Base-by-base conservation (phyloP, 768 basidiomycete species). In the Pulveroboletus sp. region DNA sequence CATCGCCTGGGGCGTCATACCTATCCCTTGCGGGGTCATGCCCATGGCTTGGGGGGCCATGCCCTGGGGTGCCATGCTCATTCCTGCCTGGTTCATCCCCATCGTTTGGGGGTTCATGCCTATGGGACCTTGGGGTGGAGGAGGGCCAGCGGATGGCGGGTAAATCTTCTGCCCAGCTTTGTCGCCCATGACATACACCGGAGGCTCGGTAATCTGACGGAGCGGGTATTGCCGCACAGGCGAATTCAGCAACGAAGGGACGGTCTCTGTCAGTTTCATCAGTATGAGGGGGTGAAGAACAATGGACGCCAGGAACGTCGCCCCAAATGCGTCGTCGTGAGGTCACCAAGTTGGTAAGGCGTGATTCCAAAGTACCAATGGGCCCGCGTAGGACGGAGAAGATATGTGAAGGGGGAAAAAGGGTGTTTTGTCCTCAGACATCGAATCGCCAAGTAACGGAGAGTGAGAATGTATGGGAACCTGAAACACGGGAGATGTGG, bases 191-290 rank as follows among this genome's bases (percentile, higher is more conserved):
- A 92, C 83, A 61, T 73, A 91, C 14, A 89, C 72, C 3, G 79
- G 56, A 1, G 85, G 83, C 53, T 90, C 86, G 52, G 77, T 82
- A 37, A 84, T 69, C 10, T 72, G 71, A 27, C 83, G 80, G 14
- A 91, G 74, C 5, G 90, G 90, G 60, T 89, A 90, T 31, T 70
- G 69, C 39, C 89, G 85, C 12, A 82, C 74, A 9, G 86, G 83
- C 49, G 79, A 79, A 57, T 76, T 80, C 50, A 77, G 68, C 30
- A 86, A 56, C 7, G 76, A 67, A 5, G 83, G 84, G 3, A 75
- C 67, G 57, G 87, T 81, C 40, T 75, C 88, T 89, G 46, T 12
- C 6, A 59, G 52, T 1, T 27, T 8, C n/a, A 17, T 60, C 36
- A 44, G 55, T 14, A 33, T 57, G 21, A 21, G 21, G 2, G 21